These are phyloP conservation scores for Helotiales sp. DNA, from an alignment of 2,329 filamentous ascomycete species.

Conservation along the genomic window DNA sequence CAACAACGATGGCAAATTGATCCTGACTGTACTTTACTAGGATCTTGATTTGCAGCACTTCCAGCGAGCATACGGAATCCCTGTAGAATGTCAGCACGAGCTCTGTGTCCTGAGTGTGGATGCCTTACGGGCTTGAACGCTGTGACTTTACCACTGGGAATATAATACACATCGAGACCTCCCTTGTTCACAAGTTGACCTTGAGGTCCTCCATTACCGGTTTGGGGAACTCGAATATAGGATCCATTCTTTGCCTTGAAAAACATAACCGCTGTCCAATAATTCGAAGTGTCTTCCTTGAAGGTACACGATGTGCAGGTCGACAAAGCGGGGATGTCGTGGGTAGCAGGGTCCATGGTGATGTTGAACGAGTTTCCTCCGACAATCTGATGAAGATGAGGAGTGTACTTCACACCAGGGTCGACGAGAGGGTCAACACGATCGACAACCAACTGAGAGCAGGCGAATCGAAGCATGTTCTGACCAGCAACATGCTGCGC, in stretches of 20 bases:
- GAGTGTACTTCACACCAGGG: constrained; percentile 18
- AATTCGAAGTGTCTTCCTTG: constrained; percentile 60
- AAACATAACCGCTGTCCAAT: constrained; percentile 65
- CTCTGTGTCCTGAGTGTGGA: constrained; percentile 40
- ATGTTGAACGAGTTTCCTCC: constrained; percentile 27
- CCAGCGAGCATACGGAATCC: constrained; percentile 28
- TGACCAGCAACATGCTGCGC: constrained; percentile 34
- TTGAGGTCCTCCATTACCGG: constrained; percentile 35
- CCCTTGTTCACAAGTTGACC: constrained; percentile 20
- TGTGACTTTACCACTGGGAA: constrained; percentile 19
- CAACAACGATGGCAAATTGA: constrained; percentile 35
- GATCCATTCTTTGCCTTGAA: constrained; percentile 38
- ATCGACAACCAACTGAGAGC: constrained; percentile 24
- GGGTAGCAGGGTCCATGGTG: constrained; percentile 18
- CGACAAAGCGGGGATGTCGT: constrained; percentile 16
- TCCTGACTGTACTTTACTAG: constrained; percentile 7
- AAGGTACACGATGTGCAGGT: constrained; percentile 63
- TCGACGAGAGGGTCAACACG: constrained; percentile 25
- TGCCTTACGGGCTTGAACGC: constrained; percentile 40
- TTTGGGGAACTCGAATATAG: constrained; percentile 65
- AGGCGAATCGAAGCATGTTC: constrained; percentile 26
- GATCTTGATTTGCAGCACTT: constrained; percentile 18
- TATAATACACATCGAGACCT: constrained; percentile 25
- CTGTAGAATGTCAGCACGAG: neutral
- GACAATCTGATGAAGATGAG: constrained; percentile 26